Conservation (phyloP, 805 yeast species). For the Starmerella davenportii region DNA sequence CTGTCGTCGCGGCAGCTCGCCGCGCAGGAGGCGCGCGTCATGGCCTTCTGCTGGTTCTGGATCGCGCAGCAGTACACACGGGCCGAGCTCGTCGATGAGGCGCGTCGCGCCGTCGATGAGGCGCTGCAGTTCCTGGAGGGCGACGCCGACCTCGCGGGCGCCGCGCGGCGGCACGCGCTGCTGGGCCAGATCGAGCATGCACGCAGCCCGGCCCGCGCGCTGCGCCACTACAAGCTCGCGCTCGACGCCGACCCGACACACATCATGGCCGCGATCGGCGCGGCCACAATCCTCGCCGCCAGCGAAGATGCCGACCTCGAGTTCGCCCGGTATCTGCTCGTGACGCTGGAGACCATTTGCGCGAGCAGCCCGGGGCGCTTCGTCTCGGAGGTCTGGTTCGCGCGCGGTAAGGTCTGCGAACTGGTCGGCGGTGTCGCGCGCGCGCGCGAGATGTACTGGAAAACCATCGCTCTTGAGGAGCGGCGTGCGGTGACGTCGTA, state of each 20-base stretch:
- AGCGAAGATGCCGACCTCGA: constrained; percentile 1
- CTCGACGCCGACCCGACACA: constrained; percentile 11
- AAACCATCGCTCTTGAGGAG: constrained; percentile 15
- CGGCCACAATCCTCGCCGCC: constrained; percentile 5
- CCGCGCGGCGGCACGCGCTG: constrained; percentile 4
- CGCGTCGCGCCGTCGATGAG: constrained; percentile 55
- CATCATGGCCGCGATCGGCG: constrained; percentile 14
- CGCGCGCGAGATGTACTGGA: constrained; percentile 38
- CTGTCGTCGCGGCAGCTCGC: constrained; percentile 13
- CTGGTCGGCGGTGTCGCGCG: constrained; percentile 33
- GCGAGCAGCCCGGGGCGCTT: constrained; percentile 26
- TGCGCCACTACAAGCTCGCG: constrained; percentile 9
- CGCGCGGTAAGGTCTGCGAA: constrained; percentile 46
- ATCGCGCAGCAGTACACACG: constrained; percentile 46
- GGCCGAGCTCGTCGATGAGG: constrained; percentile 37
- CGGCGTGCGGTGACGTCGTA: constrained; percentile 11
- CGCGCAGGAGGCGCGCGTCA: constrained; percentile 3
- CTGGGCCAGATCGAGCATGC: constrained; percentile 5
- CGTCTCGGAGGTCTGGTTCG: constrained; percentile 52
- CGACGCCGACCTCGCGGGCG: constrained; percentile 23
- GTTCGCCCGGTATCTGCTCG: constrained; percentile 4
- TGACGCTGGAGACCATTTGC: constrained; percentile 12
- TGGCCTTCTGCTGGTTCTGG: constrained; percentile 46
- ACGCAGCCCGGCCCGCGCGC: constrained; percentile 8
- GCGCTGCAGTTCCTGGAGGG: constrained; percentile 38